Evolutionary conservation across 1,284 basidiomycete genomes (phyloP).

Genomic region (Fomitopsis schrenkii): DNA sequence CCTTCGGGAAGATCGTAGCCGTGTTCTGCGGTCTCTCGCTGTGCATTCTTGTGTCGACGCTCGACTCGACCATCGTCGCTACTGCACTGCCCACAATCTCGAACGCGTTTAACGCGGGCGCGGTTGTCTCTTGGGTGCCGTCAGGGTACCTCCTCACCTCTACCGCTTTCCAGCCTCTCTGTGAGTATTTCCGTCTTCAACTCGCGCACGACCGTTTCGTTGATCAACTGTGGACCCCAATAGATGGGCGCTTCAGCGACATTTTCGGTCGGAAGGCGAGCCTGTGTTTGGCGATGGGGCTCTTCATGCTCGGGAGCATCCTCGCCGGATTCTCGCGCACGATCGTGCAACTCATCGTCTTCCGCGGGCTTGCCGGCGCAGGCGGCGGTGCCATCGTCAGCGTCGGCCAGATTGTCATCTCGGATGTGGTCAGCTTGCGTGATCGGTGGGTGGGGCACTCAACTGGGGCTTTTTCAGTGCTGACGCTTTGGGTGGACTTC

Average conservation of each 20-base stretch:
- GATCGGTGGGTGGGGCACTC: constrained; percentile 39
- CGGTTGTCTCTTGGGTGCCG: constrained; percentile 68
- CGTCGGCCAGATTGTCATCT: constrained; percentile 62
- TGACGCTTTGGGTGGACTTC: not conserved
- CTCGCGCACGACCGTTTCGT: not conserved
- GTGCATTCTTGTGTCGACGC: constrained; percentile 50
- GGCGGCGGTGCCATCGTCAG: constrained; percentile 68
- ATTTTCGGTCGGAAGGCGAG: constrained; percentile 74
- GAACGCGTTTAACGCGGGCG: constrained; percentile 62
- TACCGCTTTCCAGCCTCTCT: constrained; percentile 58
- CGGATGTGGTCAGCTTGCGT: constrained; percentile 58
- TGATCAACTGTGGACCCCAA: not conserved
- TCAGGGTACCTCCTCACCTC: constrained; percentile 62
- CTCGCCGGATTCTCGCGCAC: constrained; percentile 55
- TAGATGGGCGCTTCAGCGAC: constrained; percentile 66
- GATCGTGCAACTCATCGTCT: constrained; percentile 71
- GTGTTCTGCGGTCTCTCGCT: constrained; percentile 61
- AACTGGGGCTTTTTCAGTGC: not conserved
- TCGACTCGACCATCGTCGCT: constrained; percentile 66
- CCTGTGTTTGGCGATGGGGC: constrained; percentile 52
- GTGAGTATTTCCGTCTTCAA: constrained; percentile 14
- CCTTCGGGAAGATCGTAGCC: constrained; percentile 58
- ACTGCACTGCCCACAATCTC: constrained; percentile 71
- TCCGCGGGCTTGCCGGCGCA: constrained; percentile 63
- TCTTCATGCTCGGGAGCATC: constrained; percentile 63